phyloP scores from a whole-genome alignment of 495 filamentous ascomycete genomes.

The Aspergillus affinis region DNA sequence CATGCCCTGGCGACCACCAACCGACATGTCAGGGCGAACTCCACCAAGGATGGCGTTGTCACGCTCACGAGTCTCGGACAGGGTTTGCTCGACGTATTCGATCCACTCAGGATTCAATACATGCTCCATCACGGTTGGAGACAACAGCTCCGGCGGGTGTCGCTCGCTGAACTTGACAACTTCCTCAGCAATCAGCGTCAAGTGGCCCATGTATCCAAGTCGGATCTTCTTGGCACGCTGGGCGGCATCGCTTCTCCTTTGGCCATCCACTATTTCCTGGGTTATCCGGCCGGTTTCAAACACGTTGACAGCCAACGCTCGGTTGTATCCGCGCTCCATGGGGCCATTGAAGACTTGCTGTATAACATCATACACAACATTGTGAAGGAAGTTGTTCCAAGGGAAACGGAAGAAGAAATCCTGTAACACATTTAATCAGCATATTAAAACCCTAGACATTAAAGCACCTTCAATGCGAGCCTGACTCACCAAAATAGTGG shows the following conservation, averaged over 20 bases:
- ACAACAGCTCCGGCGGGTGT: constrained; percentile 83
- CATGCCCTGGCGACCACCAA: constrained; percentile 65
- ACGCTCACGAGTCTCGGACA: constrained; percentile 91
- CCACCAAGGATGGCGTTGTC: constrained; percentile 99
- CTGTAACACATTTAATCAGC: constrained; percentile 34
- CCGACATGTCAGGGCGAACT: constrained; percentile 83
- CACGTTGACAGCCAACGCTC: constrained; percentile 86
- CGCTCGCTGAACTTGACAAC: constrained; percentile 98
- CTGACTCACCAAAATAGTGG: constrained; percentile 84
- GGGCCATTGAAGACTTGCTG: constrained; percentile 99
- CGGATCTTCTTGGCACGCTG: constrained; percentile 81
- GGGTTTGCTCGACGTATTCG: constrained; percentile 89
- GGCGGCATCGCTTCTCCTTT: constrained; percentile 79
- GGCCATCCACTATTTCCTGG: constrained; percentile 86
- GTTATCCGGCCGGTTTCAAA: constrained; percentile 89
- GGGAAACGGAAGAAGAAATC: constrained; percentile 98
- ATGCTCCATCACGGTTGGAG: constrained; percentile 79
- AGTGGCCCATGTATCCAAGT: constrained; percentile 96
- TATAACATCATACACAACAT: constrained; percentile 98
- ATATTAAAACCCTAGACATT: not conserved
- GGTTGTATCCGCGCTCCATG: constrained; percentile 95
- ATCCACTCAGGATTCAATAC: constrained; percentile 89
- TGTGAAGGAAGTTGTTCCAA: constrained; percentile 99
- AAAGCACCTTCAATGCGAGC: not conserved
- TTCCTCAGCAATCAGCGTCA: constrained; percentile 96